Percentiles rank a stretch among this genome's conserved stretches.
Conservation (phyloP, 352 stramenopile species). For the Plasmopara viticola region DNA sequence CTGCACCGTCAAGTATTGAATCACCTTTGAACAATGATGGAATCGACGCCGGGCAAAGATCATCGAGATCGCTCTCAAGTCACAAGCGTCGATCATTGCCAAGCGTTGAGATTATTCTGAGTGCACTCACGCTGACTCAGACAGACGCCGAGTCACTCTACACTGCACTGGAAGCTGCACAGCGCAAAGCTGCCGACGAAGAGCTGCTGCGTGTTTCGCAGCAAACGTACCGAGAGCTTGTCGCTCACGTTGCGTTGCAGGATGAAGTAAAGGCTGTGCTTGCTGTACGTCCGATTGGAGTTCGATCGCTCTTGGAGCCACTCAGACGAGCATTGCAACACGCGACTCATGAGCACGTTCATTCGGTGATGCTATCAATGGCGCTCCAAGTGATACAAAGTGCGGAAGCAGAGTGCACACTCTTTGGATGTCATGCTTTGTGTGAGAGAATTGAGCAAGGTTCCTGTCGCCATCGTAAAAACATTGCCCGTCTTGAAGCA, state of each 20-base stretch:
- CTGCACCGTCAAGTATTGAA: constrained; percentile 4
- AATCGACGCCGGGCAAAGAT: constrained; percentile 15
- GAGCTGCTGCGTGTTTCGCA: constrained; percentile 44
- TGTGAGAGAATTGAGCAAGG: constrained; percentile 56
- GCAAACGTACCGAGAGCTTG: constrained; percentile 62
- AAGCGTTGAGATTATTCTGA: constrained; percentile 35
- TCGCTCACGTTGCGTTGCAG: constrained; percentile 61
- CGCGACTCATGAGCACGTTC: constrained; percentile 44
- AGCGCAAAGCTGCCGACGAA: constrained; percentile 52
- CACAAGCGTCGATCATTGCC: constrained; percentile 7
- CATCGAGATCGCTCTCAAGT: constrained; percentile 3
- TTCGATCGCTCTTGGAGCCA: constrained; percentile 56
- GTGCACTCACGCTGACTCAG: constrained; percentile 47
- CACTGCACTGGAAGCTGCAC: constrained; percentile 58
- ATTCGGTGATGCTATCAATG: constrained; percentile 45
- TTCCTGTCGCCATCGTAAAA: constrained; percentile 38
- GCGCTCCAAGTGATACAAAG: constrained; percentile 61
- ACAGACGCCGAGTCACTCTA: constrained; percentile 73
- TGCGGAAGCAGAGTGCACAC: constrained; percentile 69
- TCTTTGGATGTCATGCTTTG: constrained; percentile 69
- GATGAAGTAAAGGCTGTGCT: constrained; percentile 78
- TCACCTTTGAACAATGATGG: constrained; percentile 1
- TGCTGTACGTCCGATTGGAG: constrained; percentile 58
- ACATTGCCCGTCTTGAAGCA: constrained; percentile 60
- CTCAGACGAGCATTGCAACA: constrained; percentile 50